A percentile compares a stretch with the other conserved stretches of the same genome.
phyloP scores from a whole-genome alignment of 768 basidiomycete species.

The Xanthoconium purpureum region DNA sequence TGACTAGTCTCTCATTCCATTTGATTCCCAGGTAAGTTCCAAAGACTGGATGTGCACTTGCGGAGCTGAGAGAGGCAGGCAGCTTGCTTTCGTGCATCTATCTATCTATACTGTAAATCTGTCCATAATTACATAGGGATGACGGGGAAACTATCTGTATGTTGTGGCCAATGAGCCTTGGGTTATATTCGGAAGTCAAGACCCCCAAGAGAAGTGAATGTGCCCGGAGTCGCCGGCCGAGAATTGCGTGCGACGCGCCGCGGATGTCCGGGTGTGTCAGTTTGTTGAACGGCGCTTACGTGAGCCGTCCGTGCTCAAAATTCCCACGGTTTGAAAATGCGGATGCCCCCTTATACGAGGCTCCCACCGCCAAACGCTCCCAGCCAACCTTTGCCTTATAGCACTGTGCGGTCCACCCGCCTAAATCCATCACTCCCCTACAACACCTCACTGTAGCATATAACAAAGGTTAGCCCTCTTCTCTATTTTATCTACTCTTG shows the following conservation, averaged over 20 bases:
- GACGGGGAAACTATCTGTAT: conserved; percentile 13
- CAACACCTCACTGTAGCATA: conserved; percentile 26
- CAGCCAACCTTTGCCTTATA: conserved; percentile 38
- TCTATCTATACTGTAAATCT: conserved; percentile 15
- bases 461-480: conserved; percentile 27
- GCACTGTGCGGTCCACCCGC: conserved; percentile 34
- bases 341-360: conserved; percentile 33
- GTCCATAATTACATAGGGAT: conserved; percentile 14
- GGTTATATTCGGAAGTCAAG: conserved; percentile 1
- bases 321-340: conserved; percentile 34
- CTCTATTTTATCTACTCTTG: conserved; percentile 19
- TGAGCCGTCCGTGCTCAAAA: conserved; percentile 35
- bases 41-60: neutral
- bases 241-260: conserved; percentile 8
- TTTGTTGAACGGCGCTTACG: conserved; percentile 34
- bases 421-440: conserved; percentile 31
- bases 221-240: conserved; percentile 22
- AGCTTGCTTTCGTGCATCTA: conserved; percentile 13
- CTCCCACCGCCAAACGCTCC: conserved; percentile 38
- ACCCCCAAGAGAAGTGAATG: conserved; percentile 8
- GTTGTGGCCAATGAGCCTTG: neutral
- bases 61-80: neutral
- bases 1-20: conserved; percentile 4
- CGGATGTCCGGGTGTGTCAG: conserved; percentile 19
- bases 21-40: conserved; percentile 7